phyloP scores from a whole-genome alignment of 2,329 filamentous ascomycete genomes.

The Claviceps pazoutovae region DNA sequence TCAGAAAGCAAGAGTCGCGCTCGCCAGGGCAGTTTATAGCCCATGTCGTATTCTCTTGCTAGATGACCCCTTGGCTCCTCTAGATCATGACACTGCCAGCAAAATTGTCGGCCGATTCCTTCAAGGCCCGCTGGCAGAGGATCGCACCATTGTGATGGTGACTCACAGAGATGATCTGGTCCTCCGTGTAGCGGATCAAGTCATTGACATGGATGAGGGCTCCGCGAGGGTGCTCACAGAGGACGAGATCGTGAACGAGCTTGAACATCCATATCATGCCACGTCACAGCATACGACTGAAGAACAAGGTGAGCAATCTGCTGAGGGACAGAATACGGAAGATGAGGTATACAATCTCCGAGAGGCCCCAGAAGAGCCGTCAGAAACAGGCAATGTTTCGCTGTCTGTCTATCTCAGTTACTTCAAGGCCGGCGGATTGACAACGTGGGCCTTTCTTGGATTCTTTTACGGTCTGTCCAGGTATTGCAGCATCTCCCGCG shows the following conservation, averaged over 20 bases:
- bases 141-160: slow-evolving; percentile 62
- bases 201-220: slow-evolving; percentile 55
- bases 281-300: slow-evolving; percentile 3
- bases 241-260: slow-evolving; percentile 28
- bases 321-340: slow-evolving; percentile 17
- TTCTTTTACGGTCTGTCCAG: slow-evolving; percentile 50
- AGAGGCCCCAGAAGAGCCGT: slow-evolving; percentile 19
- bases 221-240: slow-evolving; percentile 34
- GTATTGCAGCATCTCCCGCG: slow-evolving; percentile 48
- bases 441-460: slow-evolving; percentile 57
- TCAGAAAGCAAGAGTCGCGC: slow-evolving; percentile 46
- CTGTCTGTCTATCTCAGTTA: slow-evolving; percentile 71
- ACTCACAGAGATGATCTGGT: slow-evolving; percentile 72
- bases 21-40: slow-evolving; percentile 50
- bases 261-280: slow-evolving; percentile 23
- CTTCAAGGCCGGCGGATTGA: slow-evolving; percentile 63
- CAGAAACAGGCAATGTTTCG: slow-evolving; percentile 55
- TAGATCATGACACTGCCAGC: slow-evolving; percentile 49
- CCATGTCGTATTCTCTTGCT: slow-evolving; percentile 41
- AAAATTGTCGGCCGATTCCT: slow-evolving; percentile 49
- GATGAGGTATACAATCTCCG: slow-evolving; percentile 9
- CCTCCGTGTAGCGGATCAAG: slow-evolving; percentile 55
- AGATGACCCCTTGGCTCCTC: slow-evolving; percentile 48
- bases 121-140: slow-evolving; percentile 43
- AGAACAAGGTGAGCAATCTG: slow-evolving; percentile 12